Percentiles rank a stretch among this genome's conserved stretches.
These are phyloP conservation scores for Trichophyton verrucosum DNA, from an alignment of 2,329 filamentous ascomycete genomes.

Conservation along the genomic window DNA sequence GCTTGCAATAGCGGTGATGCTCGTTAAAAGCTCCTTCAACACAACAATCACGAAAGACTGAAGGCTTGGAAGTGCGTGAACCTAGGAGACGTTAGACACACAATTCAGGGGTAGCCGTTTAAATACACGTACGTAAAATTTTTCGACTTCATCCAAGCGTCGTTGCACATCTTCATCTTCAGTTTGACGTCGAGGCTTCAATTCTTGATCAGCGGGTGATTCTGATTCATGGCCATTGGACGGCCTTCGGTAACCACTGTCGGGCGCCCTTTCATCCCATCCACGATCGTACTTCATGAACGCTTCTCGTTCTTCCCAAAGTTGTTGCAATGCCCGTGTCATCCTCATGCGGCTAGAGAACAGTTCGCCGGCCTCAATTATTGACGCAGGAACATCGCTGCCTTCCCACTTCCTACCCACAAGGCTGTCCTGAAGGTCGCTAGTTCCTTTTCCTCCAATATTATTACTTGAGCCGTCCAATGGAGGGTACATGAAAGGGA, in stretches of 20 bases:
- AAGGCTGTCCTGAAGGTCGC: conserved; percentile 49
- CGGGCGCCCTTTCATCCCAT: conserved; percentile 50
- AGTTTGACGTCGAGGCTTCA: conserved; percentile 19
- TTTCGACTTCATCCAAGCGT: conserved; percentile 61
- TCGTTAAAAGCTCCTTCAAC: conserved; percentile 73
- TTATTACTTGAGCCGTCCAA: conserved; percentile 79
- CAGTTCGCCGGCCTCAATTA: conserved; percentile 83
- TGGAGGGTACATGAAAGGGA: conserved; percentile 93
- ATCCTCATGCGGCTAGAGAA: conserved; percentile 85
- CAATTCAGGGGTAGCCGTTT: background rate
- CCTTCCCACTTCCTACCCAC: conserved; percentile 77
- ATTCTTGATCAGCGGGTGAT: conserved; percentile 7
- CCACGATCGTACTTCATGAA: conserved; percentile 89
- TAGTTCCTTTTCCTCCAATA: conserved; percentile 75
- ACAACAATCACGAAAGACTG: conserved; percentile 90
- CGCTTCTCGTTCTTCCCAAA: conserved; percentile 86
- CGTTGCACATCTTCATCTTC: conserved; percentile 31
- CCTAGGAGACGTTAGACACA: conserved; percentile 24
- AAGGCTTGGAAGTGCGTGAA: conserved; percentile 64
- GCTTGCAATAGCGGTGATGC: conserved; percentile 68
- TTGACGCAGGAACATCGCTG: conserved; percentile 80
- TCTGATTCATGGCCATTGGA: conserved; percentile 14
- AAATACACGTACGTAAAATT: conserved; percentile 63
- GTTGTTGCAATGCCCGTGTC: conserved; percentile 77
- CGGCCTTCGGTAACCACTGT: conserved; percentile 25